A percentile compares a stretch with the other conserved stretches of the same genome.
These are phyloP conservation scores for Oryza nivara DNA, from an alignment of 176 grass and related monocot genomes.

Conservation along the genomic window DNA sequence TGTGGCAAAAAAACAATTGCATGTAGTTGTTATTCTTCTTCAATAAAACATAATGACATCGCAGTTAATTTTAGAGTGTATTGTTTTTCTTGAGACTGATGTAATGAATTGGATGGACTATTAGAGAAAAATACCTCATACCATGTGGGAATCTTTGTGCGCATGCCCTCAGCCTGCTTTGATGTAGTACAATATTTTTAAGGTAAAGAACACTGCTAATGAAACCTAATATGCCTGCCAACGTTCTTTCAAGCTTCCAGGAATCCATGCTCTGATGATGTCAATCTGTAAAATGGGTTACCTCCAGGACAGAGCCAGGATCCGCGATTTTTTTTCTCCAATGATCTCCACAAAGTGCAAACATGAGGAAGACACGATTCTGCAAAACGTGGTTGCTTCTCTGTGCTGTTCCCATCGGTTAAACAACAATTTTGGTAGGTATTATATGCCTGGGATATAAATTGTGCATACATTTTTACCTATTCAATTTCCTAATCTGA, in stretches of 20 bases:
- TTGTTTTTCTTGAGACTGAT: slow-evolving; percentile 11
- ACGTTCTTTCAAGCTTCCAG: slow-evolving; percentile 38
- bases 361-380: slow-evolving; percentile 7
- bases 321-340: background rate
- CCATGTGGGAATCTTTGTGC: slow-evolving; percentile 16
- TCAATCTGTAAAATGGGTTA: slow-evolving; percentile 25
- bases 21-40: background rate
- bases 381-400: slow-evolving; percentile 24
- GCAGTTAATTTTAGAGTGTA: slow-evolving; percentile 1
- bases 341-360: slow-evolving; percentile 14
- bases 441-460: slow-evolving; percentile 6
- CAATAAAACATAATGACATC: background rate
- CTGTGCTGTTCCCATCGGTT: background rate
- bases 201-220: slow-evolving; percentile 23
- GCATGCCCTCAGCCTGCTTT: background rate
- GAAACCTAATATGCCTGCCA: slow-evolving; percentile 31
- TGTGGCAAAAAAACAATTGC: background rate
- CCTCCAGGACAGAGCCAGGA: slow-evolving; percentile 1
- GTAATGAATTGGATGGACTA: slow-evolving; percentile 1
- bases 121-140: background rate
- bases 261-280: slow-evolving; percentile 29
- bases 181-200: slow-evolving; percentile 15
- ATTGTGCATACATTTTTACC: background rate
- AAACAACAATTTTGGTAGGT: slow-evolving; percentile 29
- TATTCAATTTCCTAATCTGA: slow-evolving; percentile 32